Evolutionary conservation across 805 yeast species (phyloP).

Genomic region (Cyberlindnera japonica): DNA sequence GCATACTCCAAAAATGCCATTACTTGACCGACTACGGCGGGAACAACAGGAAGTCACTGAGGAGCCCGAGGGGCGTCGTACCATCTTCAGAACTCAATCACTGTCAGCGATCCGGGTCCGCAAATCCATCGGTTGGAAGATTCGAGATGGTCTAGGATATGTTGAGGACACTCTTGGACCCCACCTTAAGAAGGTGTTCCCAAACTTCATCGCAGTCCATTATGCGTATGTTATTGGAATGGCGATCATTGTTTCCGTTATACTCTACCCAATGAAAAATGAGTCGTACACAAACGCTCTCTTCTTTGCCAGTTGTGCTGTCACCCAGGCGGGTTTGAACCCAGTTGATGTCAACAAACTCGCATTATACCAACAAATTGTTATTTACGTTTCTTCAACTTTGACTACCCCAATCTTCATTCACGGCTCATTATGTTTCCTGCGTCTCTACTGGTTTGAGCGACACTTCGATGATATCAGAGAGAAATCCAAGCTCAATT

Average conservation of each 20-base stretch:
- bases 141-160: conserved; percentile 36
- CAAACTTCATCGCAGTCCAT: conserved; percentile 55
- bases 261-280: conserved; percentile 73
- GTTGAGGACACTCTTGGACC: conserved; percentile 33
- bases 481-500: conserved; percentile 70
- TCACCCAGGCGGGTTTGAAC: conserved; percentile 91
- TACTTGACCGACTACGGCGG: not conserved
- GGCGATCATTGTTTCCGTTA: conserved; percentile 64
- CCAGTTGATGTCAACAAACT: conserved; percentile 66
- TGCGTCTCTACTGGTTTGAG: conserved; percentile 87
- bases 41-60: not conserved
- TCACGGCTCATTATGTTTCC: conserved; percentile 70
- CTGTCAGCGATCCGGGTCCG: conserved; percentile 20
- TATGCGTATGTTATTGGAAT: conserved; percentile 63
- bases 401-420: conserved; percentile 86
- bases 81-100: conserved; percentile 13
- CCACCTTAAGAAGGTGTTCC: conserved; percentile 36
- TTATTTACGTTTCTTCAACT: conserved; percentile 57
- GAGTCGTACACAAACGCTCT: conserved; percentile 71
- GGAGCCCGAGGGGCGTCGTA: not conserved
- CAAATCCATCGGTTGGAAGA: conserved; percentile 37
- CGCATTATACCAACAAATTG: conserved; percentile 74
- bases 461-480: conserved; percentile 80
- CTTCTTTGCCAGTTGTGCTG: conserved; percentile 70
- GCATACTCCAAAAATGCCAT: not conserved